These are phyloP conservation scores for Coemansia sp. DNA, from an alignment of 192 early-diverging fungal species.

Conservation along the genomic window DNA sequence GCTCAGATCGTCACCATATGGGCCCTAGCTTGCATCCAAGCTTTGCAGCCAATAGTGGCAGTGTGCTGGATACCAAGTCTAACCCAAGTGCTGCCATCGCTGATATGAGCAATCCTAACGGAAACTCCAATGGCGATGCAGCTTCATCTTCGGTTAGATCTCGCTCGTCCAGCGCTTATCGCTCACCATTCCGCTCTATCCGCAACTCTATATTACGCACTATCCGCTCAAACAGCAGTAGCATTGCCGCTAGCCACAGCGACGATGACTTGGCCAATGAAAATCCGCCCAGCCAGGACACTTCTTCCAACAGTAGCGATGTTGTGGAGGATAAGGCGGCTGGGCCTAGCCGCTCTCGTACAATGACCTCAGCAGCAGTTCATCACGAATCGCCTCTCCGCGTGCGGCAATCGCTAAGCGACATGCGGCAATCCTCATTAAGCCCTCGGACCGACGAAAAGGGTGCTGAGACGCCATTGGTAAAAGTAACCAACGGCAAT, in stretches of 20 bases:
- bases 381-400: constrained; percentile 16
- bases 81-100: neutral
- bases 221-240: neutral
- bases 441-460: neutral
- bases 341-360: constrained; percentile 2
- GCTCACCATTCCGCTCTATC: constrained; percentile 17
- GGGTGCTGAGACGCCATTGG: neutral
- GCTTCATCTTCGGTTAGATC: neutral
- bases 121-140: neutral
- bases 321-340: neutral
- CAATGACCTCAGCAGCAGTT: constrained; percentile 5
- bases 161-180: constrained; percentile 8
- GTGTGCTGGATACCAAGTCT: constrained; percentile 15
- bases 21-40: neutral
- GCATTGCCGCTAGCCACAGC: neutral
- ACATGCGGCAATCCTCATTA: constrained; percentile 10
- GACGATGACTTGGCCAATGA: neutral
- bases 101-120: neutral
- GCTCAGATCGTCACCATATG: neutral
- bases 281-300: neutral
- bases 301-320: neutral
- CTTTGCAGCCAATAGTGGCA: constrained; percentile 2
- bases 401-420: constrained; percentile 22
- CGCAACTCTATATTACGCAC: constrained; percentile 24
- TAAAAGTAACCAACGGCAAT: constrained; percentile 2